Base-by-base conservation (phyloP, 768 basidiomycete genomes). In the Fibroporia radiculosa region DNA sequence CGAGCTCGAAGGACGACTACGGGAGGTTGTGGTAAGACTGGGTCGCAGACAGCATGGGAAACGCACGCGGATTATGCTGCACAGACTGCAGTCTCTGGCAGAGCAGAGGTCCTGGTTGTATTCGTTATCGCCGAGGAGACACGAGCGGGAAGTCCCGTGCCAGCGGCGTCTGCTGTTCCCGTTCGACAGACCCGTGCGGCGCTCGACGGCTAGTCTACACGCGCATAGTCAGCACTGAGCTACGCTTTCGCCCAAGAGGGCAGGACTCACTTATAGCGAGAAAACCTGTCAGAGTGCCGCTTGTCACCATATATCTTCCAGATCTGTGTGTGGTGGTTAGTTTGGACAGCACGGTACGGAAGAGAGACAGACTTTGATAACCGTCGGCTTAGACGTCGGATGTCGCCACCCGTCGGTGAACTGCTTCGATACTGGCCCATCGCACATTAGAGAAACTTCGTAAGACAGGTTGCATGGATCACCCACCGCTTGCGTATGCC, bases 131-230 rank as follows among this genome's bases (percentile, higher is more conserved):
- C 59, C 59, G 12, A 61, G 29, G 5, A 40, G 12, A 32, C 59
- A 61, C 16, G 28, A 28, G n/a, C 59, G 48, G 4, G 48, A 25
- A 7, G 59, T 61, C 3, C 59, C 59, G 42, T 61, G 59, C 50
- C 56, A 61, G 22, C 59, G 54, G 22, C 58, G 54, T 20, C 46
- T 31, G n/a, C 52, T 51, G 23, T 61, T 61, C 14, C 50, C 58
- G 20, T 39, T 39, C 1, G 4, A 1, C 3, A 24, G 1, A 11
- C 32, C 26, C 6, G 27, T 48, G 23, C 27, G 23, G n/a, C 31
- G 39, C 18, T 40, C 39, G n/a, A 40, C 38, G 13, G 40, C 40
- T 18, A 53, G 51, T 16, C 55, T 56, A 31, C 7, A 5, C n/a
- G 31, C 19, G 4, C 20, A 35, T 41, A 24, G 29, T 22, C 29